Conservation (phyloP, 2,329 filamentous ascomycete genomes). For the Zymoseptoria tritici region DNA sequence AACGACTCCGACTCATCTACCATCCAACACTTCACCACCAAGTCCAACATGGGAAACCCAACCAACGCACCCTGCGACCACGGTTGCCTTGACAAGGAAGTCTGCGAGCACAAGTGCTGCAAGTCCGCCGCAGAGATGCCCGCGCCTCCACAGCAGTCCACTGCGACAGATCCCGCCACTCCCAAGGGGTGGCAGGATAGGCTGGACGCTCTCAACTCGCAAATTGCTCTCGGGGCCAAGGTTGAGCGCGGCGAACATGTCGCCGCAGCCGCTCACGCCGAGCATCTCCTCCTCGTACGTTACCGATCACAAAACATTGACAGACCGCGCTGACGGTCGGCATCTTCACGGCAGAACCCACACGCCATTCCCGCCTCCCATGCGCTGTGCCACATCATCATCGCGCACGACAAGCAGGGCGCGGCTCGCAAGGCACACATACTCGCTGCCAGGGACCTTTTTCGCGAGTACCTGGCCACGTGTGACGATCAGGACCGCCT, state of each 20-base stretch:
- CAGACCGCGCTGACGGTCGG: neutral
- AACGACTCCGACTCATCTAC: neutral
- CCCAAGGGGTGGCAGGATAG: neutral
- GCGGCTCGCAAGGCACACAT: neutral
- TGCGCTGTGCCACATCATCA: neutral
- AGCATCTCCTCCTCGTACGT: neutral
- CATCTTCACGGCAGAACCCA: too few relatives aligned
- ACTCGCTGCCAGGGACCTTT: neutral
- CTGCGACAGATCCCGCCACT: neutral
- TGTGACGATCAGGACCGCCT: too few relatives aligned
- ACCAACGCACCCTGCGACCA: neutral
- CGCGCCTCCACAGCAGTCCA: neutral
- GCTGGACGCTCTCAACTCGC: neutral
- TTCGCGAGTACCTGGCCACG: too few relatives aligned
- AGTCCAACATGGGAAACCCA: neutral
- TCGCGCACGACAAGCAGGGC: neutral
- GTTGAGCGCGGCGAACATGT: neutral
- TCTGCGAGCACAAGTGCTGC: too few relatives aligned
- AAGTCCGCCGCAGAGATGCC: too few relatives aligned
- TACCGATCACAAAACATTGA: neutral
- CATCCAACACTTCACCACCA: neutral
- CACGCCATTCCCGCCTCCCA: too few relatives aligned
- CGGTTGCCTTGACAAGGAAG: too few relatives aligned
- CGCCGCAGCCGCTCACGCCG: too few relatives aligned
- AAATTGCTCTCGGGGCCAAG: neutral